Conservation (phyloP, 2,329 filamentous ascomycete species). For the Berkeleyomyces rouxiae region DNA sequence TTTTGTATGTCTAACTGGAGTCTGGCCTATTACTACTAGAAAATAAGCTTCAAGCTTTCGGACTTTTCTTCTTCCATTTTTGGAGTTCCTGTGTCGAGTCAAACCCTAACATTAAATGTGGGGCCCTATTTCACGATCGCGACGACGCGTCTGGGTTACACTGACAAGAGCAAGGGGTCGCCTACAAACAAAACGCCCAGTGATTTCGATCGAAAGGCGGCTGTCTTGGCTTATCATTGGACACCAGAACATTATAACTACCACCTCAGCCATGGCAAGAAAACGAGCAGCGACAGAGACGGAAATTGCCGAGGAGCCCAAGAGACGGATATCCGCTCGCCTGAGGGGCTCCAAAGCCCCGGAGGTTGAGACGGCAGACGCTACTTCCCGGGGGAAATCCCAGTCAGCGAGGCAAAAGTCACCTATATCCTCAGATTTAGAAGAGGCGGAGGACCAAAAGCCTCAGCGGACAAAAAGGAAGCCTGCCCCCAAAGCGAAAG, state of each 20-base stretch:
- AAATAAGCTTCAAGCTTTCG: neutral
- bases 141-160: neutral
- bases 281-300: constrained; percentile 7
- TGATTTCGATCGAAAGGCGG: neutral
- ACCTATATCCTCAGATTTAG: neutral
- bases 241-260: neutral
- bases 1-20: too few relatives aligned
- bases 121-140: neutral
- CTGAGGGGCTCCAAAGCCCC: neutral
- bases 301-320: constrained; percentile 2
- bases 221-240: neutral
- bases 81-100: neutral
- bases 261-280: constrained; percentile 1
- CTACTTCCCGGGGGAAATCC: neutral
- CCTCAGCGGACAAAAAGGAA: neutral
- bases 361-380: neutral
- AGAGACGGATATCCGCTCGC: constrained; percentile 9
- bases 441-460: neutral
- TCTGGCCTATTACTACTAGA: neutral
- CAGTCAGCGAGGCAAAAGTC: neutral
- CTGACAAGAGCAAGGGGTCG: neutral
- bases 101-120: neutral
- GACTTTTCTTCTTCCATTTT: neutral
- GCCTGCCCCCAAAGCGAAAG: neutral
- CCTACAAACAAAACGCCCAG: neutral